Percentiles rank a stretch among this genome's conserved stretches.
phyloP scores from a whole-genome alignment of 768 basidiomycete genomes.

The Hericium coralloides region DNA sequence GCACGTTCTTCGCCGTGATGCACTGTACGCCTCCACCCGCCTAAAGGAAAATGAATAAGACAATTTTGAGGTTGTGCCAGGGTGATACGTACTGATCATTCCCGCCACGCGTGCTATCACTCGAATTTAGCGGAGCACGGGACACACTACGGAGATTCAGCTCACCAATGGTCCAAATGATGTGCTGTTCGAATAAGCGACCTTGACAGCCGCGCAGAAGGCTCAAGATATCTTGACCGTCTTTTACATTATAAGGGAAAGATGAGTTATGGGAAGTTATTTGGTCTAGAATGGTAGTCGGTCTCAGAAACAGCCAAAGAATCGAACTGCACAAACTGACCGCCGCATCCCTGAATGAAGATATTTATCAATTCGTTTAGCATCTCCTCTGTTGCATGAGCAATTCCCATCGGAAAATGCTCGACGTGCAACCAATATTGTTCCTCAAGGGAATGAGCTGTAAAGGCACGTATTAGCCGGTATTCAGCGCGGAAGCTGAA shows the following conservation, averaged over 20 bases:
- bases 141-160: no score
- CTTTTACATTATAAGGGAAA: background rate
- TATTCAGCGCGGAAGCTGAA: background rate
- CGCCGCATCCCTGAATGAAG: background rate
- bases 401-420: background rate
- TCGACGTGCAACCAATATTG: conserved; percentile 2
- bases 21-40: no score
- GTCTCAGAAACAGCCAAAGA: background rate
- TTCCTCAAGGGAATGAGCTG: background rate
- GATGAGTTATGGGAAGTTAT: background rate
- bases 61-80: no score
- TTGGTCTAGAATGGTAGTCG: background rate
- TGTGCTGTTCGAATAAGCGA: no score
- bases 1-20: no score
- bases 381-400: background rate
- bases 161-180: no score
- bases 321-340: background rate
- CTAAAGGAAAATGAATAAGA: no score
- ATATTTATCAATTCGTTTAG: background rate
- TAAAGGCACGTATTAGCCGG: background rate
- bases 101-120: no score
- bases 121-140: no score
- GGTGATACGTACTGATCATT: no score
- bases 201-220: background rate
- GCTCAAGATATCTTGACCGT: background rate